A percentile compares a stretch with the other conserved stretches of the same genome.
Evolutionary conservation across 139 green algal species (phyloP).

Genomic region (Spirogloea muscicola): DNA sequence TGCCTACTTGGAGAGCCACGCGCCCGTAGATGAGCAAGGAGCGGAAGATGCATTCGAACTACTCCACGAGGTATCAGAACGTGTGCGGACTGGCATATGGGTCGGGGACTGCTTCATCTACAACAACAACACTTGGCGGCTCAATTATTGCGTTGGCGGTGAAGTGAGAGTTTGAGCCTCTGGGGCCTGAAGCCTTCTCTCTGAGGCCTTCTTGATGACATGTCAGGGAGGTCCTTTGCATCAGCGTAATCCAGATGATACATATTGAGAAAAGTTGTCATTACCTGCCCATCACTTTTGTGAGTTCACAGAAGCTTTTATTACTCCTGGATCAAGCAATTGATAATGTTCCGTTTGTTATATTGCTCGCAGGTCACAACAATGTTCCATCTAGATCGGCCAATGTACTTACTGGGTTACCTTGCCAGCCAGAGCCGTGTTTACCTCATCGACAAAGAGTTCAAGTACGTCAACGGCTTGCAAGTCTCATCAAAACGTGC

Average conservation of each 20-base stretch:
- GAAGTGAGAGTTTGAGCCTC: constrained; percentile 70
- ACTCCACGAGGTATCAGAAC: constrained; percentile 78
- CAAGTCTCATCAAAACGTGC: too few species aligned
- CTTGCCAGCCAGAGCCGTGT: constrained; percentile 80
- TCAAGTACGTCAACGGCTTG: constrained; percentile 50
- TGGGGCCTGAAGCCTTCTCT: too few species aligned
- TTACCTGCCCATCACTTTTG: too few species aligned
- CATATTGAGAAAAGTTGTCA: too few species aligned
- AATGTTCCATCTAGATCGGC: constrained; percentile 91
- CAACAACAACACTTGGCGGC: constrained; percentile 90
- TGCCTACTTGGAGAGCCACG: constrained; percentile 55
- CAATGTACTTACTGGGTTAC: constrained; percentile 97
- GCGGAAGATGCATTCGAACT: constrained; percentile 97
- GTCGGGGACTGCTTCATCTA: constrained; percentile 99
- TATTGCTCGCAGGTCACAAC: constrained; percentile 89
- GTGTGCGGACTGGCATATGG: constrained; percentile 67
- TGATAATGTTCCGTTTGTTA: too few species aligned
- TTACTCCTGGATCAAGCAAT: too few species aligned
- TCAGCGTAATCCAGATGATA: too few species aligned
- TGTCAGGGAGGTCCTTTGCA: too few species aligned
- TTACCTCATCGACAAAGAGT: constrained; percentile 93
- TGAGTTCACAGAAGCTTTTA: too few species aligned
- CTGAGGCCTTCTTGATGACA: too few species aligned
- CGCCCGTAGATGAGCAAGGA: constrained; percentile 79
- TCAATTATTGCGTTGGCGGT: constrained; percentile 96